Base-by-base conservation (phyloP, 768 basidiomycete genomes). In the Pisolithus orientalis region DNA sequence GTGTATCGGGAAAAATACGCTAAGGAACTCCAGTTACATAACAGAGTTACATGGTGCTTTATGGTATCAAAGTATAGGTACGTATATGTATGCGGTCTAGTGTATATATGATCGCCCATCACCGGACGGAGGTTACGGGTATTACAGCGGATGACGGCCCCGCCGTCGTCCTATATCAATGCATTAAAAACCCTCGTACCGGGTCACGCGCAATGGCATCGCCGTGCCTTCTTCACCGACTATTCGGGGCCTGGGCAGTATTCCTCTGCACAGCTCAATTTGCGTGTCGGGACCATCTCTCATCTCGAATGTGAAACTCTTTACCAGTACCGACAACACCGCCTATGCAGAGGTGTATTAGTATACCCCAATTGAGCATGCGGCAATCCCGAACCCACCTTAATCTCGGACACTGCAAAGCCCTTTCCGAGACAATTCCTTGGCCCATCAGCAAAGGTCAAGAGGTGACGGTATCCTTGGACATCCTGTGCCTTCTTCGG, bases 181-280 rank as follows among this genome's bases (percentile, higher is more conserved):
- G 5, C 13, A 13, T 34, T 13, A 34, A 34, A 13, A 34, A 13
- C 34, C 34, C 34, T 34, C 34, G 34, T 34, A 34, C 10, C 39
- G 25, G 48, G 52, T 31, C 16, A 60, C 42, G 6, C 51, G 52
- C 3, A 62, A 39, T 25, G 57, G 56, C 16, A 65, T 54, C 7
- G 31, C 39, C 28, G 40, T 47, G 9, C 57, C 62, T 7, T 52
- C 50, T 34, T 59, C 56, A 14, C 61, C 52, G 10, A 61, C 55
- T 50, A 65, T 57, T 59, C 66, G 72, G 0, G 75, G 75, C 5
- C 72, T 63, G 1, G 65, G 63, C n/a, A 75, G 44, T 40, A 73
- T 60, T 48, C 47, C 63, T 7, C 39, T 51, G 52, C 62, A 64
- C 60, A 24, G 8, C 9, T 53, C 62, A 24, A 69, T 49, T 52